Evolutionary conservation across 495 filamentous ascomycete species (phyloP).

Genomic region (Apodospora peruviana): DNA sequence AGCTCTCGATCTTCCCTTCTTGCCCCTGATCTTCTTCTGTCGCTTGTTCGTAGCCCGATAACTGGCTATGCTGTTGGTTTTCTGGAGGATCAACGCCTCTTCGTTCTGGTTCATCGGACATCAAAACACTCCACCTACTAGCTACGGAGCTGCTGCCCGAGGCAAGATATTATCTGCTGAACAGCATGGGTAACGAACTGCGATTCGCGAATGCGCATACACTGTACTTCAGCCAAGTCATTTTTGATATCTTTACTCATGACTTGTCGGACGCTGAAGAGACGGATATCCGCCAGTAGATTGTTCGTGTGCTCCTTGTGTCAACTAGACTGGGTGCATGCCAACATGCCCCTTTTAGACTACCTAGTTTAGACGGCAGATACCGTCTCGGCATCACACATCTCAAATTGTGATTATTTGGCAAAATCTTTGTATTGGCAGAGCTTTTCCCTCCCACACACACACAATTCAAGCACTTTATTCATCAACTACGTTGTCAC

Average conservation of each 20-base stretch:
- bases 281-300: conserved; percentile 78
- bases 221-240: conserved; percentile 84
- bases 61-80: conserved; percentile 55
- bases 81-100: conserved; percentile 68
- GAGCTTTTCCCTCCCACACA: no score
- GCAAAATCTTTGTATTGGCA: no score
- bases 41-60: conserved; percentile 65
- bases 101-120: conserved; percentile 61
- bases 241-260: conserved; percentile 80
- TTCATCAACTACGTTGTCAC: no score
- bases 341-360: no score
- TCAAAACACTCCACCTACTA: conserved; percentile 67
- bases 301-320: conserved; percentile 80
- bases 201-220: conserved; percentile 86
- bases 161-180: conserved; percentile 76
- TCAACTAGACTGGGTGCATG: no score
- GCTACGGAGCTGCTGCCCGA: conserved; percentile 69
- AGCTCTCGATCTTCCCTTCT: conserved; percentile 87
- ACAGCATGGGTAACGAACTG: conserved; percentile 84
- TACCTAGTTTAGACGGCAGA: no score
- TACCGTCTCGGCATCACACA: no score
- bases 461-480: no score
- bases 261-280: conserved; percentile 72
- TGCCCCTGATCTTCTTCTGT: conserved; percentile 81
- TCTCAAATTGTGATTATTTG: no score